These are phyloP conservation scores for Alternaria consortialis DNA, from an alignment of 2,329 filamentous ascomycete species.

Conservation along the genomic window DNA sequence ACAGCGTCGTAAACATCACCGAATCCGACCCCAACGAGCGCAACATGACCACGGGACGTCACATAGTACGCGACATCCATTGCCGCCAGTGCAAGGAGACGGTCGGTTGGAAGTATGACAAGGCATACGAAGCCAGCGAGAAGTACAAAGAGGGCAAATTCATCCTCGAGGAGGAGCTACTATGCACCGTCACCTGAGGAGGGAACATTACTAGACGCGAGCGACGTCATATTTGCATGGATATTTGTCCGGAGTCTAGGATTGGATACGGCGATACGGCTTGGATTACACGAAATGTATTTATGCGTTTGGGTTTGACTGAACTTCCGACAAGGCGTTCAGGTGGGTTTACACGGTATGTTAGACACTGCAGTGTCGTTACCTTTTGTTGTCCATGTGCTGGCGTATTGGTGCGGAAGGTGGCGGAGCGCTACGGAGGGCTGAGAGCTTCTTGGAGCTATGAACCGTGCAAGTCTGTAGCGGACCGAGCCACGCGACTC, in stretches of 20 bases:
- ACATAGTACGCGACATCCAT: slow-evolving; percentile 91
- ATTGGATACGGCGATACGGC: slow-evolving; percentile 11
- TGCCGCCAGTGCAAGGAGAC: slow-evolving; percentile 91
- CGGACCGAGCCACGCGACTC: slow-evolving; percentile 5
- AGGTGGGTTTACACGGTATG: slow-evolving; percentile 2
- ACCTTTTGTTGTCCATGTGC: neutral
- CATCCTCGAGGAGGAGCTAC: slow-evolving; percentile 90
- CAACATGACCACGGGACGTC: slow-evolving; percentile 96
- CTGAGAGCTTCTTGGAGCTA: neutral
- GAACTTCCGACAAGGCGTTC: slow-evolving; percentile 14
- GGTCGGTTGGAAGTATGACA: slow-evolving; percentile 99
- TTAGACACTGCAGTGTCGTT: slow-evolving; percentile 5
- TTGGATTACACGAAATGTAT: slow-evolving; percentile 11
- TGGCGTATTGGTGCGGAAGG: slow-evolving; percentile 2
- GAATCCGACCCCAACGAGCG: slow-evolving; percentile 87
- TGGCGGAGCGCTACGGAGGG: slow-evolving; percentile 4
- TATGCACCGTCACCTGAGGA: slow-evolving; percentile 74
- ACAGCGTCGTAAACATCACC: slow-evolving; percentile 89
- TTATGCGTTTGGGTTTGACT: slow-evolving; percentile 11
- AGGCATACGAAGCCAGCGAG: slow-evolving; percentile 88
- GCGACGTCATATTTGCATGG: slow-evolving; percentile 16
- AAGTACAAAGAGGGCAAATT: slow-evolving; percentile 99
- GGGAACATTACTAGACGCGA: neutral
- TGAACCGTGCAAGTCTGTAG: neutral
- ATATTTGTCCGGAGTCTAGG: slow-evolving; percentile 40